A percentile compares a stretch with the other conserved stretches of the same genome.
Evolutionary conservation across 202 grass and related monocot genomes (phyloP).

Genomic region (Setaria italica): DNA sequence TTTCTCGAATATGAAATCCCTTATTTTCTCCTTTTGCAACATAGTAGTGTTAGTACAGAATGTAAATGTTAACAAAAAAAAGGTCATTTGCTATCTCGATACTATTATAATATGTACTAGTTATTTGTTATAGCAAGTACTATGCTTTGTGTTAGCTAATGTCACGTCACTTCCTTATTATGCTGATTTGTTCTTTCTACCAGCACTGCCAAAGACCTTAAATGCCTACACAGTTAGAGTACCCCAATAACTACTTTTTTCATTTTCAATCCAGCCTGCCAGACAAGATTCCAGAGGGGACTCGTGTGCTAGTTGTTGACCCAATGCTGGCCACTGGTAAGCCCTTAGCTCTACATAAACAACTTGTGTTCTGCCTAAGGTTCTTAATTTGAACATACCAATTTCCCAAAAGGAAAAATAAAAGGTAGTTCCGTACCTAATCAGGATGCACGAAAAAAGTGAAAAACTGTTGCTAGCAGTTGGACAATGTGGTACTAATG

Average conservation of each 20-base stretch:
- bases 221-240: slow-evolving; percentile 6
- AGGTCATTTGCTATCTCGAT: slow-evolving; percentile 19
- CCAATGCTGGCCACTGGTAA: slow-evolving; percentile 97
- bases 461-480: neutral
- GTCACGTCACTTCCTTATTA: slow-evolving; percentile 31
- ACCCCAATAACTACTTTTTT: neutral
- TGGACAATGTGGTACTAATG: too few species aligned
- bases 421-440: neutral
- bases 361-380: slow-evolving; percentile 9
- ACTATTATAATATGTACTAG: slow-evolving; percentile 15
- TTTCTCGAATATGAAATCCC: neutral
- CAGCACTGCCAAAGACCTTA: neutral
- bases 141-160: slow-evolving; percentile 32
- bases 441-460: slow-evolving; percentile 22
- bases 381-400: slow-evolving; percentile 30
- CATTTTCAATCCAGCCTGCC: slow-evolving; percentile 74
- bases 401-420: neutral
- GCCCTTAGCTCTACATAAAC: slow-evolving; percentile 40
- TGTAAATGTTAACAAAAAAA: slow-evolving; percentile 20
- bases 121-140: slow-evolving; percentile 15
- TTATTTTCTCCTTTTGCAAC: neutral
- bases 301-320: slow-evolving; percentile 86
- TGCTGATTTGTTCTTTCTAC: slow-evolving; percentile 20
- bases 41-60: neutral
- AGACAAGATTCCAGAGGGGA: slow-evolving; percentile 80